Percentiles rank a stretch among this genome's conserved stretches.
Conservation (phyloP, 164 flowering plant genomes). For the Vitis amurensis region DNA sequence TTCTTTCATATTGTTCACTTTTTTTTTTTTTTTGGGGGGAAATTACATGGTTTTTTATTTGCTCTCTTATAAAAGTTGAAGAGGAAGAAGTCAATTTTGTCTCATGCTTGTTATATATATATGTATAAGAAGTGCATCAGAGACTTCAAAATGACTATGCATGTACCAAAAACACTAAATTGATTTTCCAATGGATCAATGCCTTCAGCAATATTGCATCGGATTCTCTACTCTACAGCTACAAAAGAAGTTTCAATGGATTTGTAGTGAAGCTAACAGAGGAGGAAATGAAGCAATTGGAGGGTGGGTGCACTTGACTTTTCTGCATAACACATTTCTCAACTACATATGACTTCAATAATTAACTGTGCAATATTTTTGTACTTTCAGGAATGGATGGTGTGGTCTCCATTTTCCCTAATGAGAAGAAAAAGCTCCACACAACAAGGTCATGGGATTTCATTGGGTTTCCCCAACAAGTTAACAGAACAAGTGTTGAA, state of each 20-base stretch:
- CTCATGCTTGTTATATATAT: no score
- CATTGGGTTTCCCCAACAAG: slow-evolving; percentile 31
- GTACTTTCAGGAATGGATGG: slow-evolving; percentile 28
- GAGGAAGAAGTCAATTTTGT: no score
- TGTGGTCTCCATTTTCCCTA: slow-evolving; percentile 46
- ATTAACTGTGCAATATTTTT: background rate
- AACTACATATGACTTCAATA: background rate
- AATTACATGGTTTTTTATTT: no score
- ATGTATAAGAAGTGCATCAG: no score
- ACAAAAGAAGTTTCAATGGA: slow-evolving; percentile 57
- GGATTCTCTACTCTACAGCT: slow-evolving; percentile 35
- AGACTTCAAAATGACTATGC: no score
- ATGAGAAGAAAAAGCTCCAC: slow-evolving; percentile 24
- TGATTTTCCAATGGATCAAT: background rate
- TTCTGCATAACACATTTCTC: background rate
- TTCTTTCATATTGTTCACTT: no score
- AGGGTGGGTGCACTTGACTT: slow-evolving; percentile 14
- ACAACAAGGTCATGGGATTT: slow-evolving; percentile 63
- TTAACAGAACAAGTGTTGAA: slow-evolving; percentile 14
- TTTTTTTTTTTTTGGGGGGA: no score
- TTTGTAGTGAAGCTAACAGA: slow-evolving; percentile 53
- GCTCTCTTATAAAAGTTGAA: no score
- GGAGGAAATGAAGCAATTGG: slow-evolving; percentile 31
- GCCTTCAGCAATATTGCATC: slow-evolving; percentile 11
- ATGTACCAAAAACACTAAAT: background rate